These are phyloP conservation scores for Sanghuangporus sanghuang DNA, from an alignment of 1,284 basidiomycete genomes.

Conservation along the genomic window DNA sequence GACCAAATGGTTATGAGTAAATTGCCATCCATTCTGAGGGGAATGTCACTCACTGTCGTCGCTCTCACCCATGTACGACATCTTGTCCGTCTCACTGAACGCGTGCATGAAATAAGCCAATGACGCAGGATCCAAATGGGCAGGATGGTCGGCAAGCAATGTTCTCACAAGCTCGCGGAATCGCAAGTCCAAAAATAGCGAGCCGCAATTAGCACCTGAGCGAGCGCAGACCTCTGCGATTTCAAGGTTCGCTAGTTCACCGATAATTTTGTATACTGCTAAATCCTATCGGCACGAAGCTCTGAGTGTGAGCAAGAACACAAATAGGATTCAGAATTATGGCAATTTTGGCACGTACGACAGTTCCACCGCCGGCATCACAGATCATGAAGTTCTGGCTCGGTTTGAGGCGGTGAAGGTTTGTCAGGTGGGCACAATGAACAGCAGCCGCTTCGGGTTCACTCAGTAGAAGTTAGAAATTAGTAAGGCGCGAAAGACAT, in stretches of 20 bases:
- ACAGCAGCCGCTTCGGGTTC: slow-evolving; percentile 84
- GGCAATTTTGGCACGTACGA: slow-evolving; percentile 38
- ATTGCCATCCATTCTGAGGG: not conserved
- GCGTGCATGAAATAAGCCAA: slow-evolving; percentile 81
- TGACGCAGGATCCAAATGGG: slow-evolving; percentile 71
- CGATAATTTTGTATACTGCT: slow-evolving; percentile 77
- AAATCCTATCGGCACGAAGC: slow-evolving; percentile 38
- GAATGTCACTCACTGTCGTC: slow-evolving; percentile 57
- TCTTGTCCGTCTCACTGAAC: slow-evolving; percentile 81
- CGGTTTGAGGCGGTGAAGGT: slow-evolving; percentile 67
- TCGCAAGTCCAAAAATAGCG: slow-evolving; percentile 75
- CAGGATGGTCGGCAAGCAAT: slow-evolving; percentile 69
- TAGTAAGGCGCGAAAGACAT: not conserved
- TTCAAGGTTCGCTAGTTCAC: slow-evolving; percentile 67
- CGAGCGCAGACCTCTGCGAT: slow-evolving; percentile 82
- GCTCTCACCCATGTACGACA: slow-evolving; percentile 59
- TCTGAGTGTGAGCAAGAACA: not conserved
- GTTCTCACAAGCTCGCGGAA: slow-evolving; percentile 72
- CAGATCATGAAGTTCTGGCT: slow-evolving; percentile 77
- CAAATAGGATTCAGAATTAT: not conserved
- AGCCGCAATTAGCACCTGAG: slow-evolving; percentile 78
- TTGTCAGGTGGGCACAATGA: slow-evolving; percentile 73
- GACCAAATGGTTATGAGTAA: not conserved
- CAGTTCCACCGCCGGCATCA: slow-evolving; percentile 80
- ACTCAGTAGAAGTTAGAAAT: slow-evolving; percentile 27